Evolutionary conservation across 768 basidiomycete genomes (phyloP), one percentile per base, ranked within the genome.

Genomic region (Solioccasus polychromus): DNA sequence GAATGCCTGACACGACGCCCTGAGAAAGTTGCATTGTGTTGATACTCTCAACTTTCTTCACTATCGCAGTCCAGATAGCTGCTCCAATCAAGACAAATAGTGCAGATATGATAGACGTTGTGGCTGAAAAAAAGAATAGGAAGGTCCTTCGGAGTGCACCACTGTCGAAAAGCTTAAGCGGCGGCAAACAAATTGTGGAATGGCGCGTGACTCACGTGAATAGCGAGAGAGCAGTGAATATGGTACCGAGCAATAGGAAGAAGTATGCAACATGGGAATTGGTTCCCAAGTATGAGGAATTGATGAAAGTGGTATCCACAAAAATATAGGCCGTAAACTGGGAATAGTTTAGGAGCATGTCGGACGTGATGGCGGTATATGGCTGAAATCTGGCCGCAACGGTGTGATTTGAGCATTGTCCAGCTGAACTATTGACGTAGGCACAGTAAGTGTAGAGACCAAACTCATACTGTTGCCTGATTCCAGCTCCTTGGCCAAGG

Each of bases 361-460:
- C 88, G 40, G 73, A 71, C 29, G 77, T 75, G 51, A 90, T 72
- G 31, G 72, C 73, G 31, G 73, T 68, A 58, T 77, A 85, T n/a
- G 89, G 89, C 39, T 71, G 69, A 62, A 85, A 88, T 45, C 71
- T 71, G 52, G 72, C 67, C 37, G 78, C 86, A 24, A 76, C 63
- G 25, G 81, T 77, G 32, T 73, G 68, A 56, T 82, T 83, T 24
- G 81, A 76, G 62, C 88, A 91, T 39, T 66, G 74, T 22, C 88
- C 88, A 24, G 69, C 71, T 18, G 74, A 73, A 32, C 68, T 64
- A 51, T 80, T 76, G 53, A 84, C 69, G 55, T 83, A 90, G 55
- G 75, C 88, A 55, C 89, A 92, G 61, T 86, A 79, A 17, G 81
- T 79, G 68, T 91, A 92, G 20, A 92, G 70, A n/a, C 89, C 89